Base-by-base conservation (phyloP, 306 rosid species). In the Chamaecrista fasciculata region DNA sequence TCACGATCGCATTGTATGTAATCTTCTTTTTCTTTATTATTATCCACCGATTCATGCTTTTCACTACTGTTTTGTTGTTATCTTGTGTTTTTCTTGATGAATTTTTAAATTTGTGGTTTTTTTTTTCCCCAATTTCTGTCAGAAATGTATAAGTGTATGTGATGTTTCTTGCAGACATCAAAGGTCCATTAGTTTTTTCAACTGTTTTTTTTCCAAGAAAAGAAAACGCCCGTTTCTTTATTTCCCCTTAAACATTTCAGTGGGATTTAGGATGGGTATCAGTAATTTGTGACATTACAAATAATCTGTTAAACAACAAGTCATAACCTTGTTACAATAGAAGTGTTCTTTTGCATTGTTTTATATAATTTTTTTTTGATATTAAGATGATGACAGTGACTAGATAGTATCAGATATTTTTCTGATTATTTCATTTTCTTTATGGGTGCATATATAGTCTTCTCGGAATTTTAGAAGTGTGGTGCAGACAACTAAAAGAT, bases 1-100 rank as follows among this genome's bases (percentile, higher is more conserved):
- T 14, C 99, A 95, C 18, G 96, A 95, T 79, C 97, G 99, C 65
- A 89, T 95, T 76, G 99, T 95, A 89, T 79, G n/a, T n/a, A 26
- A 5, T 34, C n/a, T 14, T 16, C 31, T 14, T 9, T 51, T 19
- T 1, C 23, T 71, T 24, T 1, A 40, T 62, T 10, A 0, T 33
- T 46, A n/a, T n/a, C 10, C 46, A 3, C 46, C 14, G 11, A 12
- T 19, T 19, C n/a, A 10, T 6, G n/a, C 15, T 28, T 50, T 12
- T 21, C 0, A 1, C 24, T 23, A 20, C 18, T n/a, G 12, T 18
- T 61, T 0, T 15, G 0, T 40, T 11, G 39, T 26, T 34, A 11
- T 16, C 29, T 24, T 40, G 8, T 18, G 39, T 55, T 56, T 15
- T 20, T 15, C 24, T 8, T 2, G 10, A 23, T 23, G 7, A 5